A percentile compares a stretch with the other conserved stretches of the same genome.
Conservation (phyloP, 1,284 basidiomycete genomes). For the Kwoniella shivajii region DNA sequence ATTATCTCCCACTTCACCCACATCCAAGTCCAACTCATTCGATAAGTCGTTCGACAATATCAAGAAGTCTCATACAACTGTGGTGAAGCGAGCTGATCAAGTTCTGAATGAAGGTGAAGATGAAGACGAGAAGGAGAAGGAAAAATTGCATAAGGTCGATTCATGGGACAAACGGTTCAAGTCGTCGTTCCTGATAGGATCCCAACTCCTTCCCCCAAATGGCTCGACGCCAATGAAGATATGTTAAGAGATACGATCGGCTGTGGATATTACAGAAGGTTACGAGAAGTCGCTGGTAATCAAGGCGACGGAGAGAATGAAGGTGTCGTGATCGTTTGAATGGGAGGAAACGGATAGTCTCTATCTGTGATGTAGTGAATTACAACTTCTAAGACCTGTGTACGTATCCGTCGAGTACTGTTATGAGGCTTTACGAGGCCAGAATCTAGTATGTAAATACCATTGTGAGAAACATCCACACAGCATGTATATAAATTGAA, state of each 20-base stretch:
- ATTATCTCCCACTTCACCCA: not conserved
- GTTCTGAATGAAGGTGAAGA: not conserved
- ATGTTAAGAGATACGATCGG: slow-evolving; percentile 14
- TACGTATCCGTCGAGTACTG: too few relatives aligned
- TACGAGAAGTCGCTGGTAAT: slow-evolving; percentile 5
- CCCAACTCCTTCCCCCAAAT: slow-evolving; percentile 1
- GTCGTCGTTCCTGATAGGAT: not conserved
- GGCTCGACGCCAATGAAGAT: slow-evolving; percentile 17
- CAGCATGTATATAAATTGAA: too few relatives aligned
- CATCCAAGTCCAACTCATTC: not conserved
- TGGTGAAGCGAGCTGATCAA: not conserved
- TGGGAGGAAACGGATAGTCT: too few relatives aligned
- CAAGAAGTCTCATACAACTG: too few relatives aligned
- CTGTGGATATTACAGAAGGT: slow-evolving; percentile 16
- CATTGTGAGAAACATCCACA: too few relatives aligned
- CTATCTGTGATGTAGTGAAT: too few relatives aligned
- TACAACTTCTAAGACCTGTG: too few relatives aligned
- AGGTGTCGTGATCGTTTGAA: not conserved
- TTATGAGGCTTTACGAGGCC: too few relatives aligned
- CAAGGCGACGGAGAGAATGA: not conserved
- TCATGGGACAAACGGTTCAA: not conserved
- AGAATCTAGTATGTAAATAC: too few relatives aligned
- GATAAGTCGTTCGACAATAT: not conserved
- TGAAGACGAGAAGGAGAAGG: not conserved
- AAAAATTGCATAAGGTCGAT: not conserved